Conservation (phyloP, 2,329 filamentous ascomycete species). For the Cadophora sp. region DNA sequence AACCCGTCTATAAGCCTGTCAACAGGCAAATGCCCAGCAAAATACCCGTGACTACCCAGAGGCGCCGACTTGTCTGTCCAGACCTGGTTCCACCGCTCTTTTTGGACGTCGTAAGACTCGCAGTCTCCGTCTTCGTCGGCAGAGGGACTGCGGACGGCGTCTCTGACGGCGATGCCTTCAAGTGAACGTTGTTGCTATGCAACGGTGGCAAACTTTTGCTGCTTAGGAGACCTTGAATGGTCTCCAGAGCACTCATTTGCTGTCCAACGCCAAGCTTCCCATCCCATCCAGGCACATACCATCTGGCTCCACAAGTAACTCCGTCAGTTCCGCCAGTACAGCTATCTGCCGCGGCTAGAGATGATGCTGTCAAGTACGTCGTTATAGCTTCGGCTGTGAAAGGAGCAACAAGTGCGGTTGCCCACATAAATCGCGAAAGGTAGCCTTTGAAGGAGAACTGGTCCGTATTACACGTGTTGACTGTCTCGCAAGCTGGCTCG, state of each 20-base stretch:
- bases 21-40: background rate
- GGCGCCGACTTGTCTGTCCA: background rate
- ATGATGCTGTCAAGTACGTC: conserved; percentile 56
- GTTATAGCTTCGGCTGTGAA: conserved; percentile 56
- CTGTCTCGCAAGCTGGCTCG: conserved; percentile 64
- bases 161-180: conserved; percentile 16
- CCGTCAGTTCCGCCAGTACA: conserved; percentile 63
- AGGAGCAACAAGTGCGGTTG: conserved; percentile 62
- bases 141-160: conserved; percentile 3
- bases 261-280: conserved; percentile 62
- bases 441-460: conserved; percentile 74
- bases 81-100: background rate
- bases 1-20: background rate
- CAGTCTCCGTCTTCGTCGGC: conserved; percentile 11
- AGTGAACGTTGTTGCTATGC: conserved; percentile 32
- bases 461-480: conserved; percentile 64
- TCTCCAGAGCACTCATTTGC: conserved; percentile 70
- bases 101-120: background rate
- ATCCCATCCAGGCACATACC: conserved; percentile 65
- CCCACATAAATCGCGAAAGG: conserved; percentile 68
- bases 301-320: conserved; percentile 62
- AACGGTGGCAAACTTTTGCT: conserved; percentile 51
- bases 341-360: conserved; percentile 59
- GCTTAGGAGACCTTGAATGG: conserved; percentile 64
- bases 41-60: background rate